Evolutionary conservation across 2,329 filamentous ascomycete species (phyloP).

Genomic region (Clathrospora elynae): DNA sequence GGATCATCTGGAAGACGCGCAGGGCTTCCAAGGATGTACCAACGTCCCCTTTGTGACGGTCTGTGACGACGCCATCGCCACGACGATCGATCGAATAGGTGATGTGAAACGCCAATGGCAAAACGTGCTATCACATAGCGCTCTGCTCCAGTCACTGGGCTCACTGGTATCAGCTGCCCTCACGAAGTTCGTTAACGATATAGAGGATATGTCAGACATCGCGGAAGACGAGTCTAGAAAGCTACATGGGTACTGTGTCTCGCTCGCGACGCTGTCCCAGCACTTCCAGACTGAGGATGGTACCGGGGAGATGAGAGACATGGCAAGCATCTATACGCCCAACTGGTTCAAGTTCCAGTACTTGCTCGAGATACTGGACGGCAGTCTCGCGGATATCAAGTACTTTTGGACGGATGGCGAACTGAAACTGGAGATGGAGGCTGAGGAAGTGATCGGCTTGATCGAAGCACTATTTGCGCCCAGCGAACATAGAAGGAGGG

Average conservation of each 20-base stretch:
- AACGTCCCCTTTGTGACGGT: slow-evolving; percentile 63
- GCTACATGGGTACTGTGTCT: slow-evolving; percentile 62
- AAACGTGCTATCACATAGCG: slow-evolving; percentile 63
- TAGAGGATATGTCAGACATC: slow-evolving; percentile 68
- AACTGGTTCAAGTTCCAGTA: slow-evolving; percentile 71
- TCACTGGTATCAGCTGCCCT: slow-evolving; percentile 63
- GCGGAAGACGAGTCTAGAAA: slow-evolving; percentile 66
- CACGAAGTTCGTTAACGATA: slow-evolving; percentile 64
- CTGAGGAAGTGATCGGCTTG: slow-evolving; percentile 66
- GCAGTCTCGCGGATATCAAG: slow-evolving; percentile 67
- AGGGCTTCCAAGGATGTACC: slow-evolving; percentile 66
- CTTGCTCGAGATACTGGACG: slow-evolving; percentile 66
- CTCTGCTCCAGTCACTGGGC: slow-evolving; percentile 65
- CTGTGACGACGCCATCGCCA: slow-evolving; percentile 64
- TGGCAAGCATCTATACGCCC: slow-evolving; percentile 65
- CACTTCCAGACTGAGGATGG: slow-evolving; percentile 59
- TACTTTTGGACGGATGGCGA: slow-evolving; percentile 70
- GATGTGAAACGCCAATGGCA: slow-evolving; percentile 63
- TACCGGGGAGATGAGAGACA: slow-evolving; percentile 52
- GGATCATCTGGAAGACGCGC: slow-evolving; percentile 66
- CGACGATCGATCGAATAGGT: slow-evolving; percentile 62
- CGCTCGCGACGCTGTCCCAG: slow-evolving; percentile 60
- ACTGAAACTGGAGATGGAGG: slow-evolving; percentile 64
- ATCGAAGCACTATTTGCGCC: slow-evolving; percentile 69
- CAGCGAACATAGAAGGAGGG: slow-evolving; percentile 61